Conservation (phyloP, 2,329 filamentous ascomycete species). For the Trichophyton rubrum region DNA sequence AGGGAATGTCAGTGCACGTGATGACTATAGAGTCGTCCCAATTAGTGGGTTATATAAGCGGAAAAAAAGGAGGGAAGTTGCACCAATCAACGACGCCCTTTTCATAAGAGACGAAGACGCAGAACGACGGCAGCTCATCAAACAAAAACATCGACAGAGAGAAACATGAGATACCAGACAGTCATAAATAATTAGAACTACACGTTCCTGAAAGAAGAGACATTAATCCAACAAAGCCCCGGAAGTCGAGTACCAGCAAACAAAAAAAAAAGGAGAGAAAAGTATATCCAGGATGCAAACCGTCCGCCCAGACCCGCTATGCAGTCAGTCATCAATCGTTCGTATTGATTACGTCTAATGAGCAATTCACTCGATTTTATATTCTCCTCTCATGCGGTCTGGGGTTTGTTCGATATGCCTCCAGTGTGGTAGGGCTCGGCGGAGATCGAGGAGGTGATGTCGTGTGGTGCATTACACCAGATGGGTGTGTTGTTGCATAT, state of each 20-base stretch:
- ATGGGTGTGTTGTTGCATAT: slow-evolving; percentile 28
- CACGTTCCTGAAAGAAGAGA: slow-evolving; percentile 20
- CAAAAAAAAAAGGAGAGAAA: too few species aligned
- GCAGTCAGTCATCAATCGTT: slow-evolving; percentile 21
- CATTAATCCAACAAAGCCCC: slow-evolving; percentile 14
- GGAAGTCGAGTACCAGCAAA: slow-evolving; percentile 14
- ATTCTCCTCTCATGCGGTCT: slow-evolving; percentile 5
- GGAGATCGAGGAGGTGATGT: slow-evolving; percentile 1
- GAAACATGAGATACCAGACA: slow-evolving; percentile 8
- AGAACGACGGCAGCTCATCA: background rate
- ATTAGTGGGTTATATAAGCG: background rate
- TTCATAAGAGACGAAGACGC: background rate
- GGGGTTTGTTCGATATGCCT: slow-evolving; percentile 3
- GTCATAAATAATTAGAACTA: slow-evolving; percentile 13
- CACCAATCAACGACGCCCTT: background rate
- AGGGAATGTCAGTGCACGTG: too few species aligned
- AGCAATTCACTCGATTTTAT: slow-evolving; percentile 16
- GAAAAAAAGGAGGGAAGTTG: background rate
- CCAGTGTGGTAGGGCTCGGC: background rate
- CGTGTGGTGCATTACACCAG: background rate
- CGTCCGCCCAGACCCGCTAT: slow-evolving; percentile 26
- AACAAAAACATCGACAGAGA: slow-evolving; percentile 1
- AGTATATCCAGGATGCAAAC: background rate
- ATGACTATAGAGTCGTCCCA: too few species aligned
- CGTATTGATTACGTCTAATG: slow-evolving; percentile 21